Conservation (phyloP, 495 filamentous ascomycete species). For the Lasiosphaeria miniovina region DNA sequence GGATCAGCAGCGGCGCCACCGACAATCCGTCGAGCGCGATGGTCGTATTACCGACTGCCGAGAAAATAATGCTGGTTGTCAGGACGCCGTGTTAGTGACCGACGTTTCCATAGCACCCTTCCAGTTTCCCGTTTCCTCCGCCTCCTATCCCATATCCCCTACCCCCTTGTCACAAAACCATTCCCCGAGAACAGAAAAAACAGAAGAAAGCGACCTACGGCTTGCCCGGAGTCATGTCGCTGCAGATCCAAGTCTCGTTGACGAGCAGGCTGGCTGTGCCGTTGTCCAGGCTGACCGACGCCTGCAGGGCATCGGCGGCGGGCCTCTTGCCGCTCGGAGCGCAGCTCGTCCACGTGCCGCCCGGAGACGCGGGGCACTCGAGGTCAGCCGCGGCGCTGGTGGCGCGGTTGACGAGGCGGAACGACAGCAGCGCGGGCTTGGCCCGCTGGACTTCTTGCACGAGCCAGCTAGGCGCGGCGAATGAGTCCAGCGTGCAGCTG, state of each 20-base stretch:
- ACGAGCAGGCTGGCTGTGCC: conserved; percentile 10
- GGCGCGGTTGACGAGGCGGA: conserved; percentile 22
- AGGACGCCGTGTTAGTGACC: not conserved
- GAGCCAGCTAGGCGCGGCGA: conserved; percentile 26
- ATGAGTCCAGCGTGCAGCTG: conserved; percentile 24
- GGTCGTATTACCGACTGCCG: conserved; percentile 21
- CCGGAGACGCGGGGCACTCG: conserved; percentile 1
- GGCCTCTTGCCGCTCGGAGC: not conserved
- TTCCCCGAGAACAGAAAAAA: not conserved
- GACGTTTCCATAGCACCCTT: not conserved
- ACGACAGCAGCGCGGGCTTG: conserved; percentile 8
- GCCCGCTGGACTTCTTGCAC: conserved; percentile 13
- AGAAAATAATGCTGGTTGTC: conserved; percentile 16
- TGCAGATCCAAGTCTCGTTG: conserved; percentile 29
- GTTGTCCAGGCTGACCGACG: conserved; percentile 6
- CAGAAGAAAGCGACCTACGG: conserved; percentile 13
- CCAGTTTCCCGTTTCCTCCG: not conserved
- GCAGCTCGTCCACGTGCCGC: conserved; percentile 15
- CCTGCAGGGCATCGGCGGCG: not conserved
- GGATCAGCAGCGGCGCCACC: conserved; percentile 12
- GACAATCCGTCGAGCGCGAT: conserved; percentile 12
- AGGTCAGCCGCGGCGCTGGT: conserved; percentile 13
- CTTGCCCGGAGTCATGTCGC: conserved; percentile 8
- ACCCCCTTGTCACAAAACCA: not conserved
- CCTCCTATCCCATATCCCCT: not conserved